Evolutionary conservation across 1,139 yeast genomes (phyloP), one percentile per base, ranked within the genome.

Genomic region (Neolecta irregularis): DNA sequence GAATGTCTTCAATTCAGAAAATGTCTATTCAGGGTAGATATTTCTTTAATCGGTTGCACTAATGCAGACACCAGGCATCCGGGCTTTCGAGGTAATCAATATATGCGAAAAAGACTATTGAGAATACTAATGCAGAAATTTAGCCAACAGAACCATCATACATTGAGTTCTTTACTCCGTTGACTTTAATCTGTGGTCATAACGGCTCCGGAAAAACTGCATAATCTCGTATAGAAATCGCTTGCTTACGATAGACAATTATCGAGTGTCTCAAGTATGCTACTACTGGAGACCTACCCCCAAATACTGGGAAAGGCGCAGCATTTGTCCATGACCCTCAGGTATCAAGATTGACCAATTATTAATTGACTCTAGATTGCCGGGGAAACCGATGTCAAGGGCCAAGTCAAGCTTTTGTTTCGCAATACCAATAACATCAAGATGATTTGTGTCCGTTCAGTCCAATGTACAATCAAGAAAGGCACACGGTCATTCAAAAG

Each of bases 141-240:
- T n/a, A n/a, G n/a, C n/a, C n/a, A n/a, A n/a, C n/a, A n/a, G n/a
- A n/a, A n/a, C n/a, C n/a, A n/a, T n/a, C n/a, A n/a, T n/a, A n/a
- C n/a, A 81, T 91, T 42, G 81, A 79, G 50, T 91, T 91, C 56
- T 88, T 88, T 7, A 70, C 71, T 32, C 99, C 99, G 0, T 58
- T 91, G 49, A 91, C 98, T 0, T 62, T 91, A 38, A 88, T 91
- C 40, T 93, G 92, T 34, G 99, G 99, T 1, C 81, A 79, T 41
- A 91, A 91, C 57, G 99, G 98, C 28, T 77, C 94, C 26, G 99
- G 99, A n/a, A 91, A 91, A 54, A 91, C 99, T 0, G 61, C 55
- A 43, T 23, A 58, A 11, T 28, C 22, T 28, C 20, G 22, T 28
- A 15, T 16, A 9, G 11, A 28, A 24, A 28, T 16, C 28, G 26